Evolutionary conservation across 148 eudicot genomes (phyloP).

Genomic region (Camellia lanceoleosa): DNA sequence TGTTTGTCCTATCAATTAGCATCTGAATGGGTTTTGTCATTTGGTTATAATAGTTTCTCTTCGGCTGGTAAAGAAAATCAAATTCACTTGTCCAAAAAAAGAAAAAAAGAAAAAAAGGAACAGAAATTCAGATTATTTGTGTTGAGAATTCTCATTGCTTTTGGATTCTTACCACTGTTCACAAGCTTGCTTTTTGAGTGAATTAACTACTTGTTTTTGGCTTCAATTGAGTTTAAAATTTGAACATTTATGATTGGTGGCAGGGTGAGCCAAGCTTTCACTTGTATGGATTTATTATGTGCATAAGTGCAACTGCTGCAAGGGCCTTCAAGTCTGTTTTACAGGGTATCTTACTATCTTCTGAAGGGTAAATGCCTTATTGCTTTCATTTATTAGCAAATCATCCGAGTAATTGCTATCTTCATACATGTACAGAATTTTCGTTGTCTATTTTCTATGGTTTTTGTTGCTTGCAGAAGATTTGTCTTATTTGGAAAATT

Average conservation of each 20-base stretch:
- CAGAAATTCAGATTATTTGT: background rate
- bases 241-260: conserved; percentile 27
- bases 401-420: background rate
- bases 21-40: background rate
- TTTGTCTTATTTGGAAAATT: background rate
- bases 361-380: conserved; percentile 66
- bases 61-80: background rate
- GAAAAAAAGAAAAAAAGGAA: background rate
- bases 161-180: background rate
- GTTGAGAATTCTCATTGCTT: background rate
- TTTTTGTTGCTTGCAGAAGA: background rate
- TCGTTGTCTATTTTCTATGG: background rate
- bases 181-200: background rate
- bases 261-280: conserved; percentile 99
- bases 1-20: background rate
- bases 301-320: conserved; percentile 96
- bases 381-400: conserved; percentile 3
- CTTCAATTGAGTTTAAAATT: background rate
- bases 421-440: background rate
- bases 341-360: conserved; percentile 91
- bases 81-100: background rate
- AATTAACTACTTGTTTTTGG: background rate
- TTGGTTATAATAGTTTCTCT: background rate
- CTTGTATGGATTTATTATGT: conserved; percentile 94
- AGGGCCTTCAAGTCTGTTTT: conserved; percentile 98